Conservation (phyloP, 129 eudicot genomes). For the Tagetes patula region DNA sequence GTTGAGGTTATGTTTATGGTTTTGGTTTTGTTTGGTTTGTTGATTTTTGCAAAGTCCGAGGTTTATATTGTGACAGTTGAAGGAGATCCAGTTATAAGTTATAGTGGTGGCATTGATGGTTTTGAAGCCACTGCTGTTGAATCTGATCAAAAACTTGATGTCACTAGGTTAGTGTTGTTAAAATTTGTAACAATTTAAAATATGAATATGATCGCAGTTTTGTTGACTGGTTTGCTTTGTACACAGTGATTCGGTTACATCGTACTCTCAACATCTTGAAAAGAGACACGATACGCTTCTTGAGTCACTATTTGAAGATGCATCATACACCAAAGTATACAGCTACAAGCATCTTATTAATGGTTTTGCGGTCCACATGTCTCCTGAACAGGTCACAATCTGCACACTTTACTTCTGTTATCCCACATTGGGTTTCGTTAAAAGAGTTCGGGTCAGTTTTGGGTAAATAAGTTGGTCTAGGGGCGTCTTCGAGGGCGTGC, state of each 20-base stretch:
- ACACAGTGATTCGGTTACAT: slow-evolving; percentile 71
- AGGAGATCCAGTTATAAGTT: slow-evolving; percentile 94
- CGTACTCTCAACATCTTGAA: slow-evolving; percentile 79
- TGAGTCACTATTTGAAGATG: slow-evolving; percentile 61
- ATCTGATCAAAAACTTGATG: slow-evolving; percentile 74
- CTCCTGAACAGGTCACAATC: slow-evolving; percentile 93
- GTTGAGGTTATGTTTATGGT: slow-evolving; percentile 33
- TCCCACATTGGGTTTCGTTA: not conserved
- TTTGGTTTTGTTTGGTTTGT: slow-evolving; percentile 40
- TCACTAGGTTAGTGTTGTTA: slow-evolving; percentile 63
- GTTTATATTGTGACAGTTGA: slow-evolving; percentile 74
- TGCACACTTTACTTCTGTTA: slow-evolving; percentile 5
- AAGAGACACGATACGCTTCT: slow-evolving; percentile 81
- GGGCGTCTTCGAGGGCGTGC: too few relatives aligned
- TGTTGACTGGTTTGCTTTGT: not conserved
- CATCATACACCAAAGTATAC: slow-evolving; percentile 80
- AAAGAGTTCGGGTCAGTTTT: not conserved
- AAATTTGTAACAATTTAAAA: not conserved
- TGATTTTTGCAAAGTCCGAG: slow-evolving; percentile 49
- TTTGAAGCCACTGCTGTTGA: slow-evolving; percentile 93
- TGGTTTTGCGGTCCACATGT: slow-evolving; percentile 82
- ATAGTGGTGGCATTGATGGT: slow-evolving; percentile 74
- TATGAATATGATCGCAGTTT: too few relatives aligned
- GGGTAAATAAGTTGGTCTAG: not conserved
- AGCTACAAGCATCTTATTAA: slow-evolving; percentile 92